Evolutionary conservation across 768 basidiomycete species (phyloP).

Genomic region (Nidularia pulvinata): DNA sequence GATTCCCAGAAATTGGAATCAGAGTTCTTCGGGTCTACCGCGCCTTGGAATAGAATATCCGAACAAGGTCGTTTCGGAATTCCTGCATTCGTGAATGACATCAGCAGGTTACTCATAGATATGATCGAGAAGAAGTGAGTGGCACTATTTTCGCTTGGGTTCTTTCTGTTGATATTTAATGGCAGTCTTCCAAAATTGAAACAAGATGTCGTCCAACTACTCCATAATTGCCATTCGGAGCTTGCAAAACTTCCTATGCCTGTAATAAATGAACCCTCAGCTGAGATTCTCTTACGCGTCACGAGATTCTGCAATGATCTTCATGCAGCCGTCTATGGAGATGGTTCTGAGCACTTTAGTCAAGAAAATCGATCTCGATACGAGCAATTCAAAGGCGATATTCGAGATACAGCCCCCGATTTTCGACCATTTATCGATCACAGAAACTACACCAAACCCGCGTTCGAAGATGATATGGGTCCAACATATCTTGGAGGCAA

Average conservation of each 20-base stretch:
- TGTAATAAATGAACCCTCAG: slow-evolving; percentile 33
- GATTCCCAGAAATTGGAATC: slow-evolving; percentile 34
- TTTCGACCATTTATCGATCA: slow-evolving; percentile 21
- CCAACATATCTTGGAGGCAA: too few species aligned
- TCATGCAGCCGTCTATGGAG: slow-evolving; percentile 20
- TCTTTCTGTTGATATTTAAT: neutral
- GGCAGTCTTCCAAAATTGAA: slow-evolving; percentile 47
- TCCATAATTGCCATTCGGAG: slow-evolving; percentile 27
- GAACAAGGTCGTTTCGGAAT: slow-evolving; percentile 55
- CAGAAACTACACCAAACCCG: too few species aligned
- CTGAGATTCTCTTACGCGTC: slow-evolving; percentile 43
- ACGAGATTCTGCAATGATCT: slow-evolving; percentile 42
- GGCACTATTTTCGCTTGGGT: neutral
- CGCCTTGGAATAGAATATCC: slow-evolving; percentile 52
- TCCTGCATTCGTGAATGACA: slow-evolving; percentile 44
- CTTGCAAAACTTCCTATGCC: slow-evolving; percentile 38
- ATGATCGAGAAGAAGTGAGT: slow-evolving; percentile 55
- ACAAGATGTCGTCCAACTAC: slow-evolving; percentile 31
- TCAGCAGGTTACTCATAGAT: slow-evolving; percentile 49
- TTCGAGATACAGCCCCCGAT: slow-evolving; percentile 28
- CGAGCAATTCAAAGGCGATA: slow-evolving; percentile 20
- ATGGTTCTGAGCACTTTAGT: slow-evolving; percentile 19
- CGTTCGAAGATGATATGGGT: too few species aligned
- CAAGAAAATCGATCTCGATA: slow-evolving; percentile 26
- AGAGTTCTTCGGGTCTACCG: slow-evolving; percentile 42